phyloP scores from a whole-genome alignment of 2,329 filamentous ascomycete species.

The Helotiales sp. region DNA sequence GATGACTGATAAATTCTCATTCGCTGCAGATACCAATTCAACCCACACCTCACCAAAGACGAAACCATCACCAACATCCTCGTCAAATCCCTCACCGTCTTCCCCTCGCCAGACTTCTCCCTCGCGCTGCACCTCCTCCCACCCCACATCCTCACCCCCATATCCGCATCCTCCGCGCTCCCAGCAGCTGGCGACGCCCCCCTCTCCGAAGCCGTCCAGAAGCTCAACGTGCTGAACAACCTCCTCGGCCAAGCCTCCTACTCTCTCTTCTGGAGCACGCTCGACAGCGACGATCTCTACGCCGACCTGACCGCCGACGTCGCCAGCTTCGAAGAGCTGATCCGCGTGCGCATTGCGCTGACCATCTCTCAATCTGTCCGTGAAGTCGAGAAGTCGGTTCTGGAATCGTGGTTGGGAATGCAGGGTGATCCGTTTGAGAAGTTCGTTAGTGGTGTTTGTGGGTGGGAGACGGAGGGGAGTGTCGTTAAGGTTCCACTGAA shows the following conservation, averaged over 20 bases:
- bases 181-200: slow-evolving; percentile 64
- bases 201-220: slow-evolving; percentile 82
- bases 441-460: slow-evolving; percentile 84
- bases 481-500: slow-evolving; percentile 82
- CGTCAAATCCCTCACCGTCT: slow-evolving; percentile 96
- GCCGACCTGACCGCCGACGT: slow-evolving; percentile 95
- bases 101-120: slow-evolving; percentile 93
- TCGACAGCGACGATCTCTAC: slow-evolving; percentile 94
- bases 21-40: slow-evolving; percentile 88
- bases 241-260: slow-evolving; percentile 92
- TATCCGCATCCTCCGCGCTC: slow-evolving; percentile 53
- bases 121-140: slow-evolving; percentile 94
- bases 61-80: slow-evolving; percentile 99
- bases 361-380: slow-evolving; percentile 83
- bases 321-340: slow-evolving; percentile 89
- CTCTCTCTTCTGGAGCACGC: slow-evolving; percentile 86
- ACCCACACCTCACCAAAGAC: slow-evolving; percentile 95
- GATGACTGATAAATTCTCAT: background rate
- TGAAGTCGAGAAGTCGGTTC: slow-evolving; percentile 68
- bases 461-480: slow-evolving; percentile 75
- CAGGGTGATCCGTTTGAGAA: slow-evolving; percentile 71
- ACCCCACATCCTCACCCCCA: slow-evolving; percentile 73
- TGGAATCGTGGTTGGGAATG: slow-evolving; percentile 79
- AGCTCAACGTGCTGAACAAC: slow-evolving; percentile 70
- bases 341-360: slow-evolving; percentile 86